Evolutionary conservation across 495 filamentous ascomycete genomes (phyloP), one percentile per base, ranked within the genome.

Genomic region (Pyrenula aspistea): DNA sequence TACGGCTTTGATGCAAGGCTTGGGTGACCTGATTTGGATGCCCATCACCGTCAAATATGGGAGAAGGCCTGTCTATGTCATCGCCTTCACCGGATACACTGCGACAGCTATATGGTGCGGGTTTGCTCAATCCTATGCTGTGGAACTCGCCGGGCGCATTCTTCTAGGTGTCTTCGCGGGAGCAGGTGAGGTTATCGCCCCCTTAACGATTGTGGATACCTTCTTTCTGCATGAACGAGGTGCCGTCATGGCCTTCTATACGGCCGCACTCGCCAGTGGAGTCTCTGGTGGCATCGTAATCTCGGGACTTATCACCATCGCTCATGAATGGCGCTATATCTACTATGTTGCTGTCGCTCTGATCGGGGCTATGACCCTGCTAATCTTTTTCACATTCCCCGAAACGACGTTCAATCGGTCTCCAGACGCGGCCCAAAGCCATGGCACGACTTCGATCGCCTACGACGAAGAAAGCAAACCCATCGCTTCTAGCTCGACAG

Each of bases 221-320:
- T 83, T 80, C 64, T 83, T 81, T 65, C 64, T 83, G 12, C 80
- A 83, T 52, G 78, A 83, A 61, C 69, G 80, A 22, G 80, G 78
- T 24, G 66, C 66, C 0, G 65, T 80, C 31, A 73, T 70, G 58
- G 68, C 70, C 48, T 63, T 76, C 15, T 81, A 80, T 63, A 74
- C 68, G n/a, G 69, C 69, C 2, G 73, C 76, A 20, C 66, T 79
- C 2, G 67, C 71, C 0, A 63, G 70, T 2, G 77, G 77, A 4
- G 75, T 76, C 0, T 63, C 70, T 0, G 57, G 65, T 15, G 77
- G 78, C 0, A 71, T 77, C 47, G 67, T 82, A 25, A 70, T 81
- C 24, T 68, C 71, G 23, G 78, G 76, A 0, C 57, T 79, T 1
- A 79, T 82, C 58, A 73, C 74, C 11, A 78, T 77, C 54, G 54